Base-by-base conservation (phyloP, 352 stramenopile genomes). In the Albugo laibachii region DNA sequence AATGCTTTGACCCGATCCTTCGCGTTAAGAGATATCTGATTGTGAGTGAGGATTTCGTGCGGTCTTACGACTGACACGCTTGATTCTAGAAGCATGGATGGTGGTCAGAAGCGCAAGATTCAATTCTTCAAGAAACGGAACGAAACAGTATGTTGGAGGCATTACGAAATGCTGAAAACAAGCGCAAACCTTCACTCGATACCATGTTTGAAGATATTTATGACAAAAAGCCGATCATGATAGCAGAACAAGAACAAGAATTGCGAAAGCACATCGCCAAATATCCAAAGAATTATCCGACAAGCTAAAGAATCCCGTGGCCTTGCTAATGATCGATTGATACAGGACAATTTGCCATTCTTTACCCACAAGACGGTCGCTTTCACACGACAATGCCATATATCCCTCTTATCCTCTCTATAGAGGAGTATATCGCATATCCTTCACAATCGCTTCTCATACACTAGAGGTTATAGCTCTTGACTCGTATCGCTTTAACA, bases 131-230 rank as follows among this genome's bases (percentile, higher is more conserved):
- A 27, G 77, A 97, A 39, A 79, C 87, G 14, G 87, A 97, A 55
- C 78, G 91, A 10, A 81, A 65, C 39, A 77, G 81, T 45, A 75
- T 92, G 44, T 58, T 94, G 2, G 63, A 75, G 1, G 86, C 93
- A 12, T 43, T 96, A 20, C 61, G 82, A 21, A 73, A 66, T 15
- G 93, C 92, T 2, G 95, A 99, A 64, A 70, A 67, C 11, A 96
- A 96, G 53, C 67, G 66, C 0, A 69, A 66, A 10, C 92, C 94
- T 15, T 24, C 69, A 19, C 45, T 98, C 1, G 58, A 83, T 19
- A 87, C 83, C 19, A 81, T 99, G 57, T 99, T 99, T 55, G 76
- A 94, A 31, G 95, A 99, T 60, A 94, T 99, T 3, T 98, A 98
- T 57, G 60, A 94, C 45, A 72, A 94, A 44, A 96, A 96, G 57